Base-by-base conservation (phyloP, 2,329 filamentous ascomycete species). In the Akanthomyces muscarius region DNA sequence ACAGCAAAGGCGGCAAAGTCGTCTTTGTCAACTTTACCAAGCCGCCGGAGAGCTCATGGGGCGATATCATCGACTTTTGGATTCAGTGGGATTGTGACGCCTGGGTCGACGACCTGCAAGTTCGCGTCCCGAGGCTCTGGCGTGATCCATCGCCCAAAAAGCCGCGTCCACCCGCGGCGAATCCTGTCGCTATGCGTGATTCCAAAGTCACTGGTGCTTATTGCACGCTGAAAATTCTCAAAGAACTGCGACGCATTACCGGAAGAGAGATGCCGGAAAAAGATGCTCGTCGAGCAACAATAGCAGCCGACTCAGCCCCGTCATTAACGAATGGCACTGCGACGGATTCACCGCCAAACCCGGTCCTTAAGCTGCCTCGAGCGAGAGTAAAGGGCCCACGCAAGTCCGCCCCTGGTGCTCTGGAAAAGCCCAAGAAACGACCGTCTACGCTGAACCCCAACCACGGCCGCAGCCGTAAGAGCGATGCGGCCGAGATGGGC, bases 21-120 rank as follows among this genome's bases (percentile, higher is more conserved):
- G 79, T 91, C 5, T 90, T 90, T 74, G 85, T 91, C 66, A 91
- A 91, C 73, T 83, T 87, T 25, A 90, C 88, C 1, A 89, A 89
- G 68, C 88, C 88, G 0, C 81, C 88, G 0, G 87, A 90, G 69
- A 91, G 88, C 69, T 83, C 82, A 1, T 91, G 89, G 89, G 85
- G 87, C 1, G 88, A 90, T 61, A 77, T 90, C 0, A 88, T 91
- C 60, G 89, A 91, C 73, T 89, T 87, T 65, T 90, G 88, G 84
- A 81, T 91, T 1, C 81, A 89, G 66, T 90, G 87, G 87, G 88
- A 91, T 69, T 91, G 88, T 64, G 89, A 91, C 67, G 84, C 84
- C 4, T 91, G 88, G 88, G 87, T 91, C 0, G 73, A 80, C 11
- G 86, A 90, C 69, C 71, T 91, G 61, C 84, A 83, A 65, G 74